Evolutionary conservation across 192 early-diverging fungal genomes (phyloP).

Genomic region (Podila clonocystis): DNA sequence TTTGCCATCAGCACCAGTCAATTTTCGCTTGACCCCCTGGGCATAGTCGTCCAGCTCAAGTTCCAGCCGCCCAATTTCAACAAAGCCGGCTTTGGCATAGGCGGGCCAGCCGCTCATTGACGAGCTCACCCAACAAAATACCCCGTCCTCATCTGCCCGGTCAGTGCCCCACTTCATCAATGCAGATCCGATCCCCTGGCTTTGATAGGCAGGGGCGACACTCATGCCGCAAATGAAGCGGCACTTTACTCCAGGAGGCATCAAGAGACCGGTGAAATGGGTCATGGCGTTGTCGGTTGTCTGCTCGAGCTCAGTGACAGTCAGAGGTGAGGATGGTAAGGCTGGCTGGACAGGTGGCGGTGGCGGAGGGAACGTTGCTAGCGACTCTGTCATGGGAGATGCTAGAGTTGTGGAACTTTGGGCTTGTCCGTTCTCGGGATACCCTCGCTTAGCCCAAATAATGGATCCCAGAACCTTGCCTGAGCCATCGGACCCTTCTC

Average conservation of each 20-base stretch:
- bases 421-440: neutral
- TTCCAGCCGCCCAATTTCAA: constrained; percentile 18
- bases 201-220: constrained; percentile 22
- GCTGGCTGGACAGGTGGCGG: constrained; percentile 11
- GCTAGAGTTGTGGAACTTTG: neutral
- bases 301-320: constrained; percentile 14
- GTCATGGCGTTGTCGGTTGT: constrained; percentile 22
- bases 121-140: constrained; percentile 20
- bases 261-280: constrained; percentile 11
- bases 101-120: constrained; percentile 20
- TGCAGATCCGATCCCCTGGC: constrained; percentile 29
- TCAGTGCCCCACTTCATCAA: constrained; percentile 36
- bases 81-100: constrained; percentile 20
- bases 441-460: constrained; percentile 11
- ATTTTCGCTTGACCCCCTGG: constrained; percentile 20
- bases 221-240: constrained; percentile 10
- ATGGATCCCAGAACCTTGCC: constrained; percentile 20
- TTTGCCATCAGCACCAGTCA: constrained; percentile 1
- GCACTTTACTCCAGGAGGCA: constrained; percentile 12
- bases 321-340: constrained; percentile 6
- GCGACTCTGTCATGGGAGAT: neutral
- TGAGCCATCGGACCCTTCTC: constrained; percentile 9
- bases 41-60: constrained; percentile 26
- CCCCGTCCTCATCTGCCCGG: constrained; percentile 18
- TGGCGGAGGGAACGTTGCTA: constrained; percentile 2